These are phyloP conservation scores for Wallacemonas collosoma DNA, from an alignment of 208 protist species.

Conservation along the genomic window DNA sequence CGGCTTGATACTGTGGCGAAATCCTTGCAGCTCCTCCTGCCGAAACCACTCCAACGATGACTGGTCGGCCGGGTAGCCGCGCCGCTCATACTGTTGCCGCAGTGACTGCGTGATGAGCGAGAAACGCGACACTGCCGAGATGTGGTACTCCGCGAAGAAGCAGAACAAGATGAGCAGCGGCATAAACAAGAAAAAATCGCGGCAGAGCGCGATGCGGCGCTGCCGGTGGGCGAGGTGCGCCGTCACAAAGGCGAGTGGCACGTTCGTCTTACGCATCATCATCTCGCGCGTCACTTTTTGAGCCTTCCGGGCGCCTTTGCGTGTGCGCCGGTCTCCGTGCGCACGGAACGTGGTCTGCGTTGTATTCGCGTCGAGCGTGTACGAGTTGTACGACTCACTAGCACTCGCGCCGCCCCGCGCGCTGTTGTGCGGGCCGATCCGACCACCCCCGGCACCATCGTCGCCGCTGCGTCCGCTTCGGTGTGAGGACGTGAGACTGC, in stretches of 20 bases:
- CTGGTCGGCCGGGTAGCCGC: conserved; percentile 19
- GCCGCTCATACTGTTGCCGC: conserved; percentile 20
- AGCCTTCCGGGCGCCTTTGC: background rate
- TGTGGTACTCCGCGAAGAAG: conserved; percentile 32
- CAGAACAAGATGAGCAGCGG: conserved; percentile 35
- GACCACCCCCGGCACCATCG: background rate
- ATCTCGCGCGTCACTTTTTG: background rate
- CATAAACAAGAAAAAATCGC: conserved; percentile 33
- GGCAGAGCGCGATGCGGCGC: conserved; percentile 8
- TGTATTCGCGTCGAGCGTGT: background rate
- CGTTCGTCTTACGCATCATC: background rate
- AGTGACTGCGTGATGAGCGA: conserved; percentile 24
- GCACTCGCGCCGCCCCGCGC: background rate
- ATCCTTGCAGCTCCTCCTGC: conserved; percentile 4
- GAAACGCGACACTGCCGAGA: conserved; percentile 7
- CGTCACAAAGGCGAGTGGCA: conserved; percentile 31
- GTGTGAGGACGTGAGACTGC: conserved; percentile 1
- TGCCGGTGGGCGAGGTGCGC: conserved; percentile 8
- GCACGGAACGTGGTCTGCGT: background rate
- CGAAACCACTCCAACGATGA: conserved; percentile 20
- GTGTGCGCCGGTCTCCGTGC: background rate
- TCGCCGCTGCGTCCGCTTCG: background rate
- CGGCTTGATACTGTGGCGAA: conserved; percentile 10
- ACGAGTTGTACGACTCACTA: conserved; percentile 6
- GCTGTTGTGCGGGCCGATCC: background rate